Percentiles rank a stretch among this genome's conserved stretches.
Evolutionary conservation across 1,284 basidiomycete genomes (phyloP).

Genomic region (Sporisorium scitamineum): DNA sequence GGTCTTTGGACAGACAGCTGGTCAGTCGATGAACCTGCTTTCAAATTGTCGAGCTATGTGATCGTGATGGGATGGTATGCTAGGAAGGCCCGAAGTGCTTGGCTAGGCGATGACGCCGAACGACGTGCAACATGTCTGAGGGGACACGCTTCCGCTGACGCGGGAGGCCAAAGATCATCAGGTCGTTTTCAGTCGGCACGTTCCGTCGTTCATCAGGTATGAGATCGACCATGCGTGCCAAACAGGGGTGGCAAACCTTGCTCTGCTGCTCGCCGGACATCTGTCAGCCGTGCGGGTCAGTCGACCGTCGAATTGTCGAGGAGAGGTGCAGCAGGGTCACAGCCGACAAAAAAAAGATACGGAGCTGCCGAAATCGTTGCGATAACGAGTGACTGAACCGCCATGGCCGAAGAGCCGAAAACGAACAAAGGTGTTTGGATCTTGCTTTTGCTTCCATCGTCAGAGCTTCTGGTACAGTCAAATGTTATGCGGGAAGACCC

Average conservation of each 20-base stretch:
- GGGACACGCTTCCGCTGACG: background rate
- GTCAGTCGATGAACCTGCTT: background rate
- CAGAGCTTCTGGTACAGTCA: background rate
- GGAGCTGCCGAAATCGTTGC: background rate
- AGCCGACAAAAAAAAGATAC: background rate
- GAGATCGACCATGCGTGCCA: background rate
- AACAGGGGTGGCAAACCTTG: background rate
- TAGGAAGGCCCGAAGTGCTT: background rate
- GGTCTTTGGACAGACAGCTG: background rate
- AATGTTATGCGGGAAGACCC: background rate
- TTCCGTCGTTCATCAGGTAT: background rate
- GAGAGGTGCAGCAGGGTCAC: background rate
- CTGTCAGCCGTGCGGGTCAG: background rate
- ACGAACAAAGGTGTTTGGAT: background rate
- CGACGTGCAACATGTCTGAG: background rate
- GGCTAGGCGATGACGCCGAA: background rate
- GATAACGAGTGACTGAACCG: constrained; percentile 13
- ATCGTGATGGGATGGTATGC: background rate
- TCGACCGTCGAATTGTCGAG: background rate
- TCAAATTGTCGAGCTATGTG: background rate
- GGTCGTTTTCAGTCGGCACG: background rate
- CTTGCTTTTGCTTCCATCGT: background rate
- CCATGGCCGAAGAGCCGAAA: constrained; percentile 40
- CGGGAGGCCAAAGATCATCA: background rate
- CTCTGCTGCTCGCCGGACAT: background rate